Evolutionary conservation across 768 basidiomycete genomes (phyloP), one percentile per base, ranked within the genome.

Genomic region (Kwoniella dendrophila): DNA sequence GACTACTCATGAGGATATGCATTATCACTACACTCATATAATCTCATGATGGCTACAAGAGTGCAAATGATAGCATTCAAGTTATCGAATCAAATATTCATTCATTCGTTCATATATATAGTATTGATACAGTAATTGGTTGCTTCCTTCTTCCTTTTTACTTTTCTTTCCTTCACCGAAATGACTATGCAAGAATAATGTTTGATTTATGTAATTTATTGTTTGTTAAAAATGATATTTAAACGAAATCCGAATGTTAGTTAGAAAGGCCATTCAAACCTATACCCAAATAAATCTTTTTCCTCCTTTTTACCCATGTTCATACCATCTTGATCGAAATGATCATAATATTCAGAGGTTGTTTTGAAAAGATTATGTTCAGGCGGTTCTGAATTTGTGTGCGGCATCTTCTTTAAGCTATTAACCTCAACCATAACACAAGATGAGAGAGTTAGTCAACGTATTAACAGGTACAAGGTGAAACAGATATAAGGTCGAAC

Each of bases 191-290:
- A 50, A 32, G 49, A 29, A 50, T 32, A 43, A 43, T 43, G 41
- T 14, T 43, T 11, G 12, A 20, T 43, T 43, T 8, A 20, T 43
- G 6, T 38, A 38, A 8, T 8, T 8, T 38, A 20, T 43, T 43
- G 41, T 43, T 40, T 24, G 12, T 43, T n/a, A 11, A 11, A 11
- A 10, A 53, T 51, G 1, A 24, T 16, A 18, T 7, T 34, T 6
- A 20, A 36, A 34, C 32, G 33, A 34, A 54, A n/a, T n/a, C n/a
- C n/a, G n/a, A n/a, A n/a, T n/a, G n/a, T n/a, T n/a, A n/a, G n/a
- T 30, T 45, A 67, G 52, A 59, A 62, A 43, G 62, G 66, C 62
- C 66, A 67, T 51, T 63, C 62, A 27, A 63, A 67, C 45, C 61
- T 62, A 20, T 63, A 67, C 16, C 61, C 57, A 40, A 63, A 63